phyloP scores from a whole-genome alignment of 176 grass and related monocot species.

The Ensete glaucum region DNA sequence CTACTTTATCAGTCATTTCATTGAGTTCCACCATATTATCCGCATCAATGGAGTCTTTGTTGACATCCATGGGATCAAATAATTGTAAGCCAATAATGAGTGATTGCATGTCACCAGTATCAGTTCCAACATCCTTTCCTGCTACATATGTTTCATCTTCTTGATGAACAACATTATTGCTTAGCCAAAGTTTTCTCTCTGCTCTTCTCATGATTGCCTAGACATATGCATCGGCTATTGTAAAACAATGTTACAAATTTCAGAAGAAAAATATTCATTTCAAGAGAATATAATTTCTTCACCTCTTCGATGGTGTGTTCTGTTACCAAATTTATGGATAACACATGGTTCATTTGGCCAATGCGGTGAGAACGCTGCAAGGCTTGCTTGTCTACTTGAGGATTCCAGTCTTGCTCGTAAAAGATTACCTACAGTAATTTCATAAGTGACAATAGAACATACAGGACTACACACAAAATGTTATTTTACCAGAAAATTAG shows the following conservation, averaged over 20 bases:
- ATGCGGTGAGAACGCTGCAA: constrained; percentile 95
- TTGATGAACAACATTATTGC: constrained; percentile 59
- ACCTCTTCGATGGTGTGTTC: constrained; percentile 91
- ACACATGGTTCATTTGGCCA: constrained; percentile 86
- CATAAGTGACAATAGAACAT: neutral
- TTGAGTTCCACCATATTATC: constrained; percentile 51
- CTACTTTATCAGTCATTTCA: constrained; percentile 60
- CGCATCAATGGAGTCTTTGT: constrained; percentile 25
- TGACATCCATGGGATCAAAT: constrained; percentile 47
- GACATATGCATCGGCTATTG: constrained; percentile 9
- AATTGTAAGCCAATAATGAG: constrained; percentile 69
- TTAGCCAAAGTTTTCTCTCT: constrained; percentile 78
- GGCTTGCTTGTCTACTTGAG: constrained; percentile 90
- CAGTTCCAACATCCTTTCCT: constrained; percentile 39
- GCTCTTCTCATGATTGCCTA: constrained; percentile 97
- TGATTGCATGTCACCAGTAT: constrained; percentile 61
- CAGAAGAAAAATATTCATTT: neutral
- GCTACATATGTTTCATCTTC: constrained; percentile 34
- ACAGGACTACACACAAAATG: neutral
- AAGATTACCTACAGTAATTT: constrained; percentile 68
- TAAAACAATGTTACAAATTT: constrained; percentile 5
- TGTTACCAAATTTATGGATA: constrained; percentile 88
- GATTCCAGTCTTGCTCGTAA: constrained; percentile 99
- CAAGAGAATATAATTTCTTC: constrained; percentile 14
- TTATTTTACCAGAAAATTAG: too few relatives aligned